A percentile compares a stretch with the other conserved stretches of the same genome.
phyloP scores from a whole-genome alignment of 805 yeast genomes.

The Torulaspora indica region DNA sequence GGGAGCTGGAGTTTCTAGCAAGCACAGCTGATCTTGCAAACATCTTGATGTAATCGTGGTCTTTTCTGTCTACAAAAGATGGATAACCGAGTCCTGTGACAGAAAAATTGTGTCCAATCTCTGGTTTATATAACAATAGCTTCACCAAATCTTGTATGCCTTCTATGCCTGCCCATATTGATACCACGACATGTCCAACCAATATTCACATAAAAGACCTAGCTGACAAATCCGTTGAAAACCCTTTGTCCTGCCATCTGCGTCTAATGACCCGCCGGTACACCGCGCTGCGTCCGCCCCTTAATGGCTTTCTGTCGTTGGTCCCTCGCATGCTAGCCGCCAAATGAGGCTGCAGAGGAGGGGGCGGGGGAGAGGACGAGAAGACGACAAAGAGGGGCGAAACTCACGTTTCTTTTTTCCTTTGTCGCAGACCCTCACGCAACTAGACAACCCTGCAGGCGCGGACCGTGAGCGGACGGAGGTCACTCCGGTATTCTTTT shows the following conservation, averaged over 20 bases:
- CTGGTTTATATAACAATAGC: background rate
- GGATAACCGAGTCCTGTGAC: background rate
- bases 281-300: no score
- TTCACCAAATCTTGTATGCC: background rate
- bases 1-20: slow-evolving; percentile 9
- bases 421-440: background rate
- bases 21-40: slow-evolving; percentile 11
- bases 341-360: background rate
- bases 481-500: no score
- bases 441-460: no score
- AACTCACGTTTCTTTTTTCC: background rate
- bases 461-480: background rate
- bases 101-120: background rate
- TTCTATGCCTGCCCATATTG: background rate
- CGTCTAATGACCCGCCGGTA: no score
- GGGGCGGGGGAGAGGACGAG: background rate
- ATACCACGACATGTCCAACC: background rate
- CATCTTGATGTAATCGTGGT: slow-evolving; percentile 1
- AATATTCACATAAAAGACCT: background rate
- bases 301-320: background rate
- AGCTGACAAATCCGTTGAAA: no score
- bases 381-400: background rate
- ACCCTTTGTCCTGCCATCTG: no score
- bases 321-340: slow-evolving; percentile 1
- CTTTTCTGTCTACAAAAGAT: background rate